Base-by-base conservation (phyloP, 176 grass and related monocot species). In the Elaeis guineensis region DNA sequence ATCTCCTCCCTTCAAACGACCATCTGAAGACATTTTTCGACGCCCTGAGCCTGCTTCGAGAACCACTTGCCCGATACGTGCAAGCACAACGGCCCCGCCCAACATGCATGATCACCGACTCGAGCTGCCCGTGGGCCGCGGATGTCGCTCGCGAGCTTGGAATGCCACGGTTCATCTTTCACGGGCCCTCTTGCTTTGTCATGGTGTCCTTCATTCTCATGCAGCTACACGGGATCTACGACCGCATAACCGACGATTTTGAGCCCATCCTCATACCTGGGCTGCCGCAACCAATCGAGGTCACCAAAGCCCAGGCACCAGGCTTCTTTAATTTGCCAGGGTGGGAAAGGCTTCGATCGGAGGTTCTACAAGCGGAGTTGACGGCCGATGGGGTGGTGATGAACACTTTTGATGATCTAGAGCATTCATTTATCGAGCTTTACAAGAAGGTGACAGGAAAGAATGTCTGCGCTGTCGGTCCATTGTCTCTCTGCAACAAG, bases 31-130 rank as follows among this genome's bases (percentile, higher is more conserved):
- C 55, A 21, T 80, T 73, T 48, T 25, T 80, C 44, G 4, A 30
- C 15, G 78, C 74, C 17, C 39, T 35, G 18, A 35, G 56, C 1
- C 19, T 30, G 17, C 73, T 89, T 56, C 69, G 55, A 9, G 59
- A 5, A 0, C 80, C 73, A 1, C 23, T 89, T 9, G 69, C 84
- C 19, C 29, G 50, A 4, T 78, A 78, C 51, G 7, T 81, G 6
- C 51, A 16, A 1, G 20, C 14, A 0, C 65, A 50, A 19, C 3
- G 15, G 18, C 29, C 18, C 0, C 54, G 0, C 5, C 73, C 64
- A 5, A 80, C 59, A 70, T 89, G 73, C 65, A 19, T 89, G 60
- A 59, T 89, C 58, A 56, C 60, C 17, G 73, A 78, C 58, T 75
- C 54, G 54, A 80, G 64, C 17, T 63, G 63, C 44, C 21, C 66